These are phyloP conservation scores for Pichia eremophila DNA, from an alignment of 805 yeast genomes.

Conservation along the genomic window DNA sequence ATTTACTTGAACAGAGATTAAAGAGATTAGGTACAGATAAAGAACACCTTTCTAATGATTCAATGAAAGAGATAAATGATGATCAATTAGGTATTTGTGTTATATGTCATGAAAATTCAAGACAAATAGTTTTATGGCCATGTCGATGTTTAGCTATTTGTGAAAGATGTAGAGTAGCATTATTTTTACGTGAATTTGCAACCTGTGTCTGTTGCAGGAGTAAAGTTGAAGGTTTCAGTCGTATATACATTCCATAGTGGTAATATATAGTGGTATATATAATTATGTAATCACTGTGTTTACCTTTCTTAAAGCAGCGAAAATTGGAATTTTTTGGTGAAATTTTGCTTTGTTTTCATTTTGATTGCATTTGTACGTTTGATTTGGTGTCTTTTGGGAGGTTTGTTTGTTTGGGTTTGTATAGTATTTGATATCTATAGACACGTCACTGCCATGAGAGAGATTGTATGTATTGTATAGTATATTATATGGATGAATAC, in stretches of 20 bases:
- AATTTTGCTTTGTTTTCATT: background rate
- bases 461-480: background rate
- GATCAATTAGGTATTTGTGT: constrained; percentile 50
- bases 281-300: background rate
- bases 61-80: constrained; percentile 20
- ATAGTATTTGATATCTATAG: no score
- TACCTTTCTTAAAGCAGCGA: background rate
- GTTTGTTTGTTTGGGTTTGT: no score
- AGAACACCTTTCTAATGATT: background rate
- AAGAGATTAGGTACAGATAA: background rate
- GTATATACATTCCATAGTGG: constrained; percentile 42
- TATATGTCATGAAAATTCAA: constrained; percentile 64
- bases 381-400: no score
- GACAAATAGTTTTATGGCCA: constrained; percentile 86
- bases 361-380: no score
- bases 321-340: no score
- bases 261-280: background rate
- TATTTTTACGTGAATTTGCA: constrained; percentile 62
- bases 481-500: no score
- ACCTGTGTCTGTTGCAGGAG: constrained; percentile 82
- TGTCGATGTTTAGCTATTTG: constrained; percentile 85
- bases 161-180: constrained; percentile 67
- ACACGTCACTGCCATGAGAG: background rate
- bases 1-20: constrained; percentile 16
- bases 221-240: constrained; percentile 57